A percentile compares a stretch with the other conserved stretches of the same genome.
These are phyloP conservation scores for Begonia loranthoides DNA, from an alignment of 306 rosid genomes.

Conservation along the genomic window DNA sequence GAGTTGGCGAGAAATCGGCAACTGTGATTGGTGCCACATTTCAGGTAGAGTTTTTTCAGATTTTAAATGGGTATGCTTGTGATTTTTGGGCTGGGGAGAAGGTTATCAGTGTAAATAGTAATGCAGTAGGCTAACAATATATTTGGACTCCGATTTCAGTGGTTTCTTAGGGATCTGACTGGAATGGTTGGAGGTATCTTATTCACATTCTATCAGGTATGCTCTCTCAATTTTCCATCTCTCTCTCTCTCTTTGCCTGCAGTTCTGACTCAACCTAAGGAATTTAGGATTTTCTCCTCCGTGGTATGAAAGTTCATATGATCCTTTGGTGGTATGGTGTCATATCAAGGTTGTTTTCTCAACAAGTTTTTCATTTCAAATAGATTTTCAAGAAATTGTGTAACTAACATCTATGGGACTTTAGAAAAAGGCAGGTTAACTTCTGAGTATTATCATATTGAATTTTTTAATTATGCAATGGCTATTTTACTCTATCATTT, in stretches of 20 bases:
- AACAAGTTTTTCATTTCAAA: neutral
- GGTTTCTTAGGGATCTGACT: constrained; percentile 95
- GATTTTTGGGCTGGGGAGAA: constrained; percentile 13
- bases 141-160: constrained; percentile 41
- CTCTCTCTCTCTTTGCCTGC: constrained; percentile 1
- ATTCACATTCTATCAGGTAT: constrained; percentile 93
- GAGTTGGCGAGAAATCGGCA: constrained; percentile 96
- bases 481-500: constrained; percentile 11
- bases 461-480: constrained; percentile 3
- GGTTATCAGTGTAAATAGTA: neutral
- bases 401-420: neutral
- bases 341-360: too few relatives aligned
- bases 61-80: constrained; percentile 1
- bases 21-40: constrained; percentile 94
- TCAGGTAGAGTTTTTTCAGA: constrained; percentile 45
- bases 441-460: neutral
- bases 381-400: neutral
- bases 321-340: too few relatives aligned
- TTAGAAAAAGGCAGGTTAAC: too few relatives aligned
- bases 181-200: constrained; percentile 99
- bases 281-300: neutral
- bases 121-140: constrained; percentile 2
- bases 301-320: too few relatives aligned
- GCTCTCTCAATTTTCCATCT: neutral
- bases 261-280: constrained; percentile 5